These are phyloP conservation scores for Sphagnurus paluster DNA, from an alignment of 1,284 basidiomycete genomes.

Conservation along the genomic window DNA sequence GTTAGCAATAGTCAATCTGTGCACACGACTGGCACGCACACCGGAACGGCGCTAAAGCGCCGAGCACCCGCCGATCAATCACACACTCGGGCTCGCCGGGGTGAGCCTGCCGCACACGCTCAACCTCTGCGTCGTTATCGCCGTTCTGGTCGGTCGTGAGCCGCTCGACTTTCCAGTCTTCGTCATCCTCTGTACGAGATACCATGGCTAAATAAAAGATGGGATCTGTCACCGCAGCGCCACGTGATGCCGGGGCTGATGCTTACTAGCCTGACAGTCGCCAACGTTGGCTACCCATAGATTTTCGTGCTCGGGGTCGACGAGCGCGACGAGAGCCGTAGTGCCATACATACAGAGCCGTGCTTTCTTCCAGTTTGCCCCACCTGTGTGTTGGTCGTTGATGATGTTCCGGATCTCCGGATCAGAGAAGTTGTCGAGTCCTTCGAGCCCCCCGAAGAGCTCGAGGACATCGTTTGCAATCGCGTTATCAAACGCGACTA, in stretches of 20 bases:
- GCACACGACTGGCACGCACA: conserved; percentile 40
- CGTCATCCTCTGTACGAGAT: conserved; percentile 38
- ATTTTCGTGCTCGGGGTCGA: conserved; percentile 64
- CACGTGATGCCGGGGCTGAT: conserved; percentile 4
- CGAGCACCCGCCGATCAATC: conserved; percentile 61
- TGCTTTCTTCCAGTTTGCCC: conserved; percentile 61
- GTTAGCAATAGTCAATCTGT: neutral
- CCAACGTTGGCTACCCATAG: conserved; percentile 74
- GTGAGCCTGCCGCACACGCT: conserved; percentile 58
- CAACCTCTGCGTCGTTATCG: conserved; percentile 56
- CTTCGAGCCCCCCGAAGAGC: conserved; percentile 58
- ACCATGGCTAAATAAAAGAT: conserved; percentile 49
- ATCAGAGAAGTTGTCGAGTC: conserved; percentile 50
- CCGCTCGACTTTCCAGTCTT: conserved; percentile 52
- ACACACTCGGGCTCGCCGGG: conserved; percentile 65
- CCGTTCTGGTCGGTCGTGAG: conserved; percentile 67
- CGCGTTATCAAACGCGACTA: conserved; percentile 63
- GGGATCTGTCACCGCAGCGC: conserved; percentile 7
- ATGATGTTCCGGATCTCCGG: conserved; percentile 54
- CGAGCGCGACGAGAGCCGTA: conserved; percentile 65
- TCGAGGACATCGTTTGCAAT: conserved; percentile 64
- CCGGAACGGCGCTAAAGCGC: conserved; percentile 69
- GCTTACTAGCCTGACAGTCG: conserved; percentile 68
- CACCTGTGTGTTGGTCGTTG: conserved; percentile 59
- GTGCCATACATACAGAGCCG: conserved; percentile 73